Evolutionary conservation across 2,329 filamentous ascomycete genomes (phyloP), one percentile per base, ranked within the genome.

Genomic region (Talaromyces piceae): DNA sequence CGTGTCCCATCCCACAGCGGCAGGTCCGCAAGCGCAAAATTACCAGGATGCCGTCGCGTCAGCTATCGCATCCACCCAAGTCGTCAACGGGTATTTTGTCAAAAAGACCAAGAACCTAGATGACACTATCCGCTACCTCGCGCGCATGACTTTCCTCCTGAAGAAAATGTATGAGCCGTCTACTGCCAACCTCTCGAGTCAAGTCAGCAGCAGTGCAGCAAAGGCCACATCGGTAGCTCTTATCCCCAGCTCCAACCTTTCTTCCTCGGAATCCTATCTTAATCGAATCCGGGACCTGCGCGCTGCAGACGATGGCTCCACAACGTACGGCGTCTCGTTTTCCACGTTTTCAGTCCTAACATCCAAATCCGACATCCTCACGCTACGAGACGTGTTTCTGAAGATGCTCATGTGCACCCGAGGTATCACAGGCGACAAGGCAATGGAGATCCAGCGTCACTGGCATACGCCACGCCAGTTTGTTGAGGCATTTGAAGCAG

Each of bases 361-460:
- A 1, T 87, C 84, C 7, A 93, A 93, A 66, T 88, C 85, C 0
- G 84, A 87, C 48, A 79, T 79, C 53, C 79, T 89, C 59, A 87
- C 86, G 0, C 71, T 91, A 8, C 76, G 86, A 50, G 88, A 93
- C 59, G 67, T 91, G 0, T 91, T 81, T 58, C 71, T 93, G 23
- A 91, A 91, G 67, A 91, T 93, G 87, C 76, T 93, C 45, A 90
- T 93, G 87, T 88, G 85, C 56, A 88, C 80, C 1, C 79, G 79
- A 50, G 86, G 86, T 1, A 74, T 93, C 11, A 87, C 85, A 1
- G 86, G 84, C 3, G 87, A 91, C 59, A 88, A 87, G 60, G 88
- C 88, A 0, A 67, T 91, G 4, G 87, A 88, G 67, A 88, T 93
- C 11, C 87, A 91, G 62, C 83, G 81, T 58, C 71, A 76, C n/a